phyloP scores from a whole-genome alignment of 2,329 filamentous ascomycete genomes.

The Biscogniauxia sp. region DNA sequence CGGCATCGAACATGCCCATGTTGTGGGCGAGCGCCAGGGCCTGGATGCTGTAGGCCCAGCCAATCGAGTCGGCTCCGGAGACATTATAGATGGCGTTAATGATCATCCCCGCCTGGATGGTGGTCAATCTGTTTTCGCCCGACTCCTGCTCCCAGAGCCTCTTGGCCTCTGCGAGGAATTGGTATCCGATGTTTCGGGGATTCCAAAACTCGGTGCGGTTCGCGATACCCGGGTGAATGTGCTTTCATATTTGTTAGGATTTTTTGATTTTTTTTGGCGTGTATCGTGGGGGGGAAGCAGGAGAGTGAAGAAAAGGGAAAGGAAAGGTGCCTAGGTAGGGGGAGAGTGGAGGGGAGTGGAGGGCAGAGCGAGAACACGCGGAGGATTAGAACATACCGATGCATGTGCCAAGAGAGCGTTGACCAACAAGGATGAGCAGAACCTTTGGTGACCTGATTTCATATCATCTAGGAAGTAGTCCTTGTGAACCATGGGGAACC shows the following conservation, averaged over 20 bases:
- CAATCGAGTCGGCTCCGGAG: constrained; percentile 38
- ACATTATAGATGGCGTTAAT: constrained; percentile 30
- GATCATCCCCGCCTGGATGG: constrained; percentile 35
- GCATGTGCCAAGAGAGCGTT: constrained; percentile 37
- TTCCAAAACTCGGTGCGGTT: constrained; percentile 35
- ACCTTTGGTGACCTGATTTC: constrained; percentile 27
- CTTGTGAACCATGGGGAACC: constrained; percentile 37
- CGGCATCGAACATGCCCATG: constrained; percentile 24
- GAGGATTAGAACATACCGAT: constrained; percentile 31
- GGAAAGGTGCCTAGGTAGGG: too few species aligned
- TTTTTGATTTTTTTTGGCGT: not conserved
- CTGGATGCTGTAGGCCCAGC: constrained; percentile 33
- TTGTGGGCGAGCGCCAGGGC: constrained; percentile 32
- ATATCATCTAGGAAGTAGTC: constrained; percentile 41
- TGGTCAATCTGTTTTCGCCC: constrained; percentile 27
- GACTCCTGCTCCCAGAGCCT: constrained; percentile 35
- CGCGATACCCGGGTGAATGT: constrained; percentile 26
- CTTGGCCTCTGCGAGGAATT: constrained; percentile 36
- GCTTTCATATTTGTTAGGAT: constrained; percentile 16
- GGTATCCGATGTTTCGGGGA: constrained; percentile 33
- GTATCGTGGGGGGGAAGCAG: too few species aligned
- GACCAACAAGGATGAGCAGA: constrained; percentile 40
- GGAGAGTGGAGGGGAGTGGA: too few species aligned
- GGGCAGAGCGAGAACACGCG: too few species aligned
- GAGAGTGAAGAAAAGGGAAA: too few species aligned